Conservation (phyloP, 139 green algal species). For the Mesostigma viride region DNA sequence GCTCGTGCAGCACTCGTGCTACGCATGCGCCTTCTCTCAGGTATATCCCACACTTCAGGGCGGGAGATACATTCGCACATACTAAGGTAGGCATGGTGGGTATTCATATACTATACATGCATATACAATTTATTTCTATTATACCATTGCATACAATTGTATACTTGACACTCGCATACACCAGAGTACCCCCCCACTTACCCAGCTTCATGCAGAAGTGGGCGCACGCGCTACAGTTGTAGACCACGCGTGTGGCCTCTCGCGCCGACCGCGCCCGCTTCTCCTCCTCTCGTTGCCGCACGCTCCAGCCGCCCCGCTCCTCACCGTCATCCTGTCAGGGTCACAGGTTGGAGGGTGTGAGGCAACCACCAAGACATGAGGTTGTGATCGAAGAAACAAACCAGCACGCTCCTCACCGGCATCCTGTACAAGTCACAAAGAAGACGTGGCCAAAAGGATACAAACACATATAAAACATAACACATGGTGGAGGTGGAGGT, state of each 20-base stretch:
- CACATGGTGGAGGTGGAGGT: not conserved
- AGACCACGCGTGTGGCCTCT: conserved; percentile 20
- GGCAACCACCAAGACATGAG: too few relatives aligned
- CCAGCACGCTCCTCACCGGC: not conserved
- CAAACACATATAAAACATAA: too few relatives aligned
- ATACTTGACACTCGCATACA: too few relatives aligned
- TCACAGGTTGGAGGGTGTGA: not conserved
- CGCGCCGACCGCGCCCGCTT: conserved; percentile 2
- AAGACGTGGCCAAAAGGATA: too few relatives aligned
- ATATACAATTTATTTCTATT: too few relatives aligned
- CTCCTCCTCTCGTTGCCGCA: conserved; percentile 23
- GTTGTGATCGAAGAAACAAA: not conserved
- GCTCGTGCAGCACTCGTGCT: too few relatives aligned
- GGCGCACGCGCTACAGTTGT: conserved; percentile 21
- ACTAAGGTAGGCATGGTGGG: too few relatives aligned
- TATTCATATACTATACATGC: too few relatives aligned
- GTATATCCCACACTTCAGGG: too few relatives aligned
- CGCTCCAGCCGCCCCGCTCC: conserved; percentile 29
- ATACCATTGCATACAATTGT: too few relatives aligned
- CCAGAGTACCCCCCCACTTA: not conserved
- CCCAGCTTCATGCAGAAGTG: conserved; percentile 33
- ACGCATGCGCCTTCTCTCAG: too few relatives aligned
- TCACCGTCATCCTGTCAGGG: conserved; percentile 22
- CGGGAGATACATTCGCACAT: too few relatives aligned
- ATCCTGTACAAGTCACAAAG: not conserved